Evolutionary conservation across 192 early-diverging fungal species (phyloP).

Genomic region (Coemansia sp.): DNA sequence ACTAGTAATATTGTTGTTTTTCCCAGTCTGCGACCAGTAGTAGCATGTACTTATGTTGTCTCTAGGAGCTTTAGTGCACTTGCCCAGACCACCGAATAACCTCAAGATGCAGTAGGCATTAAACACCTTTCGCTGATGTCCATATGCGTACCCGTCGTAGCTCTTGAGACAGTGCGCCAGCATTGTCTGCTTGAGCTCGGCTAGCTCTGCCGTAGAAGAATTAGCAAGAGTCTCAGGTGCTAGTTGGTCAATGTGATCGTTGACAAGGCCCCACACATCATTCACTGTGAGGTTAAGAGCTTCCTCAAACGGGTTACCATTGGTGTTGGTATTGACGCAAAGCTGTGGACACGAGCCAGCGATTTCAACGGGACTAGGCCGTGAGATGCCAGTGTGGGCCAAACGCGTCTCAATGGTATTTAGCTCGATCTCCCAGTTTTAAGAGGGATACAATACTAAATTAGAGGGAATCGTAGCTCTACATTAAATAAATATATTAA

Average conservation of each 20-base stretch:
- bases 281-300: not conserved
- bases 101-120: not conserved
- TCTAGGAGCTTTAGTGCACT: not conserved
- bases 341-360: not conserved
- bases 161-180: not conserved
- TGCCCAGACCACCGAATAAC: not conserved
- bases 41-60: not conserved
- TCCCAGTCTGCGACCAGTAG: not conserved
- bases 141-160: not conserved
- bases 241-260: not conserved
- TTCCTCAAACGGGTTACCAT: not conserved
- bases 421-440: not conserved
- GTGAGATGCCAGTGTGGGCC: not conserved
- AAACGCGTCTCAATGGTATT: not conserved
- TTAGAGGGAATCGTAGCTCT: not conserved
- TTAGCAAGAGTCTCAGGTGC: not conserved
- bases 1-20: too few relatives aligned
- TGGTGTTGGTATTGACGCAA: not conserved
- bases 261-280: not conserved
- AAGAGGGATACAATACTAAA: not conserved
- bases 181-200: not conserved
- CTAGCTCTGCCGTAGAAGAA: not conserved
- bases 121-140: not conserved
- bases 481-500: not conserved
- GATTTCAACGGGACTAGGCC: not conserved